These are phyloP conservation scores for Malus hybrid DNA, from an alignment of 331 rosid species.

Conservation along the genomic window DNA sequence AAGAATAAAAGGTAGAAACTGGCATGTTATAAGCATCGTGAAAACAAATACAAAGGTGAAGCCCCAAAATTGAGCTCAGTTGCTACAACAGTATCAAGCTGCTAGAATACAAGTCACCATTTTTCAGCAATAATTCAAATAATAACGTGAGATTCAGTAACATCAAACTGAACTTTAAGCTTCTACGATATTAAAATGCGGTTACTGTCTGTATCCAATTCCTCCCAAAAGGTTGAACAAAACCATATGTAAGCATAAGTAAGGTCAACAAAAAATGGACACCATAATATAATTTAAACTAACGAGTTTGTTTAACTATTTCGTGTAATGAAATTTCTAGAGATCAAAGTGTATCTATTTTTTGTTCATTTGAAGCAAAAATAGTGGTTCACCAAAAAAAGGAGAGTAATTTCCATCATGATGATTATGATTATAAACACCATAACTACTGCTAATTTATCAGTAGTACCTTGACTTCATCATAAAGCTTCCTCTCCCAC, in stretches of 20 bases:
- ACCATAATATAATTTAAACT: background rate
- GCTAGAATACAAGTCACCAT: too few species aligned
- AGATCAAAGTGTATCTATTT: background rate
- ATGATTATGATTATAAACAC: background rate
- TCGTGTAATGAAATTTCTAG: background rate
- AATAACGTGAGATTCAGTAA: background rate
- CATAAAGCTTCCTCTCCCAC: conserved; percentile 94
- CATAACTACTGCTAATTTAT: conserved; percentile 7
- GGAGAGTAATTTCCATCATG: background rate
- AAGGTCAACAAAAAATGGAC: too few species aligned
- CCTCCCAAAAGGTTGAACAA: too few species aligned
- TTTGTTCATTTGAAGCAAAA: background rate
- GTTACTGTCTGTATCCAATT: background rate
- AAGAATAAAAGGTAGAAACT: background rate
- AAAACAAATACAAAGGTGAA: background rate
- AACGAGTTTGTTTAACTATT: background rate
- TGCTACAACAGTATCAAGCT: background rate
- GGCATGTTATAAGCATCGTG: background rate
- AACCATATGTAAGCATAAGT: too few species aligned
- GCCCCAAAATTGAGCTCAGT: background rate
- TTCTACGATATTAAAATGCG: background rate
- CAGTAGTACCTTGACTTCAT: conserved; percentile 85
- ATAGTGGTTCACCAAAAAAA: background rate
- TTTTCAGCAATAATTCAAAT: background rate
- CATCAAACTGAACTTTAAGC: background rate